Evolutionary conservation across 352 stramenopile species (phyloP).

Genomic region (Thalassiosira hispida): DNA sequence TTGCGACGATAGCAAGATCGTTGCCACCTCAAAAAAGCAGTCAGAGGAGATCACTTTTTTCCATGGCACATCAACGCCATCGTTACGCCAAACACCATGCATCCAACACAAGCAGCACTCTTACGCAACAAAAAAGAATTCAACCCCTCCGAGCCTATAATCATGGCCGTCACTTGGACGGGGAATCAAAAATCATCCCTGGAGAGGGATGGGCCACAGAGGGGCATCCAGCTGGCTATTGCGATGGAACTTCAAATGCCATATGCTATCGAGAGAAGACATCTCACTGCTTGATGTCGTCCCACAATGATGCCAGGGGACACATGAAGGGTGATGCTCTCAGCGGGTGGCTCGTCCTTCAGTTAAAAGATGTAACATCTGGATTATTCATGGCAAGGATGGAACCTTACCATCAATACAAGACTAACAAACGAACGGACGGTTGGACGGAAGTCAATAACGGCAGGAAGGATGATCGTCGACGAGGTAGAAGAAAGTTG

Average conservation of each 20-base stretch:
- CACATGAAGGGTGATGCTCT: conserved; percentile 50
- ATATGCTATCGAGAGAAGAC: conserved; percentile 28
- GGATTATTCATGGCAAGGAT: conserved; percentile 70
- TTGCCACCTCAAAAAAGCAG: conserved; percentile 9
- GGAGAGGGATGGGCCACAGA: conserved; percentile 59
- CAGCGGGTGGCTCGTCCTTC: conserved; percentile 74
- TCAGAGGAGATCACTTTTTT: conserved; percentile 7
- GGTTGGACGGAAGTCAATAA: conserved; percentile 71
- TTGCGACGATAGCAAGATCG: conserved; percentile 66
- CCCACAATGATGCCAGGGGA: conserved; percentile 63
- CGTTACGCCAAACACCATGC: not conserved
- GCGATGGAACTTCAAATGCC: conserved; percentile 53
- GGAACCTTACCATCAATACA: conserved; percentile 48
- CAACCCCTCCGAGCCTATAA: not conserved
- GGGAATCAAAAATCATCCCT: conserved; percentile 44
- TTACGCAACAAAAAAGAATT: not conserved
- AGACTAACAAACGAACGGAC: conserved; percentile 48
- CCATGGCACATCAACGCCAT: not conserved
- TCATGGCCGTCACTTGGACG: conserved; percentile 5
- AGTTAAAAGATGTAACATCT: conserved; percentile 68
- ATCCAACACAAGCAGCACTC: not conserved
- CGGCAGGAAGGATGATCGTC: conserved; percentile 28
- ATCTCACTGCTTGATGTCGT: conserved; percentile 55
- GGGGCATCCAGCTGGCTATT: conserved; percentile 30
- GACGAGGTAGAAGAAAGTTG: conserved; percentile 13